Evolutionary conservation across 805 yeast species (phyloP), one percentile per base, ranked within the genome.

Genomic region (Starmera dryadoides): DNA sequence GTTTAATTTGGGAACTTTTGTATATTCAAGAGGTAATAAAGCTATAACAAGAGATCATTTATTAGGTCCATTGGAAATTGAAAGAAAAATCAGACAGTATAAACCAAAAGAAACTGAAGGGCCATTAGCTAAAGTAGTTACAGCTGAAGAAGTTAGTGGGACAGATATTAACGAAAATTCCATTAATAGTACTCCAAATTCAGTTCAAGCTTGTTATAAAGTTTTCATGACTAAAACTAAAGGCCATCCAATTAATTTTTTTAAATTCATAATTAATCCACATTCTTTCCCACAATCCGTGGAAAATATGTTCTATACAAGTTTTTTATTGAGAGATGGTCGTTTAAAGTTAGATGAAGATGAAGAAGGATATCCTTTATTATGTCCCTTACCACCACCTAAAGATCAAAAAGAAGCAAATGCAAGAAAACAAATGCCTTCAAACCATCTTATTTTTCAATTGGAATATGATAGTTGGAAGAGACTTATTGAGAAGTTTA

Each of bases 271-370:
- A 37, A 64, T 89, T 16, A 79, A 91, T 55, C 96, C 96, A 1
- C 44, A 62, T 14, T 81, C 91, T 6, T 89, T 81, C 58, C 67
- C 83, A 1, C 88, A 81, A 55, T 74, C 88, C 1, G 79, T 89
- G 2, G 97, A 91, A 56, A 87, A 86, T 53, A 60, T 91, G 50
- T 89, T 89, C 51, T 85, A 80, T 52, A 71, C 86, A 0, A 83
- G 95, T 55, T 88, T 89, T 51, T 62, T 91, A 34, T 75, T 87
- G 2, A 75, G 80, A 49, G 94, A 86, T 50, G 88, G 85, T 1
- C 75, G 68, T 47, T 58, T 87, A 28, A 61, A 65, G 19, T 48
- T 87, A 18, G 75, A 67, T n/a, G 69, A 67, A 34, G 79, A 74
- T 40, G 69, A 69, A n/a, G 68, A 53, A 7, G 71, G 69, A 0